phyloP scores from a whole-genome alignment of 371 early-diverging fungal species.

The Entomophthora muscae region DNA sequence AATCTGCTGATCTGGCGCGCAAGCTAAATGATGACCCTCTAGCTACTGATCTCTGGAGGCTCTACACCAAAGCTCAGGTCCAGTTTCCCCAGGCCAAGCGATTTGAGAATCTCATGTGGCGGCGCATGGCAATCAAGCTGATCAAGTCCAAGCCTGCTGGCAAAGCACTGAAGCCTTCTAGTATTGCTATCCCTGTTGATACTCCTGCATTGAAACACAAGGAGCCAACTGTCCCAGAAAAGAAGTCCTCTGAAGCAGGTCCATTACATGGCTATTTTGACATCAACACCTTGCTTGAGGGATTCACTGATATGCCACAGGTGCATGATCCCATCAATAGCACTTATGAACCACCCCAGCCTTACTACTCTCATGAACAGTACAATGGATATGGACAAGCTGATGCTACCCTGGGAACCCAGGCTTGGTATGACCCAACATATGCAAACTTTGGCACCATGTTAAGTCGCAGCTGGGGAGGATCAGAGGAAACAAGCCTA shows the following conservation, averaged over 20 bases:
- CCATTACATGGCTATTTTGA: background rate
- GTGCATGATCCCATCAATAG: background rate
- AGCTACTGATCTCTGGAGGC: slow-evolving; percentile 41
- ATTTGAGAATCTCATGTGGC: slow-evolving; percentile 49
- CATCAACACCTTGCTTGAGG: background rate
- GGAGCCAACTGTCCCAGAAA: background rate
- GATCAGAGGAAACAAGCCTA: background rate
- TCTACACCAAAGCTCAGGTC: slow-evolving; percentile 40
- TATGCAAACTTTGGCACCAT: slow-evolving; percentile 5
- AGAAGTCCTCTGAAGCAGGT: background rate
- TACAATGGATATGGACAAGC: background rate
- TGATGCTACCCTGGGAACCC: background rate
- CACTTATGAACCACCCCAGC: background rate
- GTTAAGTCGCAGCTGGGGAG: background rate
- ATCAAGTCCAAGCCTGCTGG: slow-evolving; percentile 15
- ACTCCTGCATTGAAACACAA: background rate
- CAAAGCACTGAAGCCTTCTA: slow-evolving; percentile 2
- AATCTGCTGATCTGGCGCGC: slow-evolving; percentile 41
- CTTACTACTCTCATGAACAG: background rate
- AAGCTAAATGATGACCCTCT: slow-evolving; percentile 29
- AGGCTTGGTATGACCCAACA: slow-evolving; percentile 4
- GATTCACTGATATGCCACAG: background rate
- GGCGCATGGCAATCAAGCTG: slow-evolving; percentile 43
- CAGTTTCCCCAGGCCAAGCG: slow-evolving; percentile 36
- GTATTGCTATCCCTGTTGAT: slow-evolving; percentile 3